Evolutionary conservation across 441 rosid genomes (phyloP), one percentile per base, ranked within the genome.

Genomic region (Populus hybrid): DNA sequence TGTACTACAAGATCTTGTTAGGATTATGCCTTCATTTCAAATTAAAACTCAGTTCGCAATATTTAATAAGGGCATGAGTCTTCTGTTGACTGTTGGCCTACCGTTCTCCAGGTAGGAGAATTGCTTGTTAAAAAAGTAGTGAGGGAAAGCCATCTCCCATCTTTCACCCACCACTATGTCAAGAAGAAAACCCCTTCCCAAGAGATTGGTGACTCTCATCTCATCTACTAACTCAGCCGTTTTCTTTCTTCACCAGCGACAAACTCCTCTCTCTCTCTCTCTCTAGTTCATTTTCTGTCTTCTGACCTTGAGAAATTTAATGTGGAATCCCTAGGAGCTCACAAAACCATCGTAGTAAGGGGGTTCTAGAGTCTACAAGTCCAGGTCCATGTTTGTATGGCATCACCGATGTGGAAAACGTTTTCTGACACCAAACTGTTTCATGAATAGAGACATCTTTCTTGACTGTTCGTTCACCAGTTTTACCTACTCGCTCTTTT

Each of bases 1-100:
- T 23, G 23, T 23, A 61, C 28, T 23, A n/a, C 24, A n/a, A 1
- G 66, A 61, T 61, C 66, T 9, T 61, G 26, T 9, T 2, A 21
- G 26, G 14, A 8, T 9, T 10, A 10, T 10, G 7, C 66, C 66
- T 61, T 61, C 66, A 10, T 61, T 61, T 61, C 66, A 8, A 9
- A 61, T 21, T 9, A 21, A 61, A 21, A 21, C 10, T 61, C 12
- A 61, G 66, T 0, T 61, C 0, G 6, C 24, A 20, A 8, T n/a
- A 59, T 59, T n/a, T 16, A 40, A 69, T n/a, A 61, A 20, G 18
- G 34, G 50, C 32, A 50, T 36, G 73, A 16, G 78, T 70, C 65
- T 72, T 69, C 65, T 61, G 73, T 82, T 82, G 87, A 87, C 87
- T 80, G 87, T 84, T 87, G 90, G 88, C 88, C 87, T 87, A 87